Evolutionary conservation across 2,329 filamentous ascomycete genomes (phyloP).

Genomic region (Ceratocystis albifundus): DNA sequence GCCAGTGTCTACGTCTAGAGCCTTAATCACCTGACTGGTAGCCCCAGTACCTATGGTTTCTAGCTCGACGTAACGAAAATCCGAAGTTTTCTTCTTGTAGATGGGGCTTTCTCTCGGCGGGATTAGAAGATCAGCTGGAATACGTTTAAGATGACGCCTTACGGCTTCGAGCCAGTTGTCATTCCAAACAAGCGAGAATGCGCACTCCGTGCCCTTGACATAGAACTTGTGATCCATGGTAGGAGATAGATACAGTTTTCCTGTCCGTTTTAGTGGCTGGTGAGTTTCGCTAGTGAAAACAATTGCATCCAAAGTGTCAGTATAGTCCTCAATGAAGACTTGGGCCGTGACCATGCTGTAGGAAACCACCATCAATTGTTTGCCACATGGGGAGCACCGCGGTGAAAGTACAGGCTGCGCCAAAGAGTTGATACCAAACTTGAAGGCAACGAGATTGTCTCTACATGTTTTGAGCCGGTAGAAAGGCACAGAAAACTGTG

Average conservation of each 20-base stretch:
- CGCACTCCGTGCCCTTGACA: background rate
- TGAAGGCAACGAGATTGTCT: no score
- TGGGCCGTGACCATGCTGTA: background rate
- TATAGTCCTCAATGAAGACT: background rate
- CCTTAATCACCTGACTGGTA: background rate
- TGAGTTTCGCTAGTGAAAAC: slow-evolving; percentile 5
- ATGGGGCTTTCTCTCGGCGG: background rate
- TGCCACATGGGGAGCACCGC: background rate
- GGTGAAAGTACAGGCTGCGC: background rate
- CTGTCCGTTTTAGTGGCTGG: background rate
- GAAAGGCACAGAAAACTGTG: no score
- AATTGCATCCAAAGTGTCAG: background rate
- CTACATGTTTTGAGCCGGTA: no score
- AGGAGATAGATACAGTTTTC: background rate
- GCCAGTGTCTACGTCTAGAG: slow-evolving; percentile 10
- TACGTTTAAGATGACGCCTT: background rate
- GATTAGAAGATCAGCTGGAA: background rate
- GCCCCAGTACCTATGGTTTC: background rate
- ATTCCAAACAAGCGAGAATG: background rate
- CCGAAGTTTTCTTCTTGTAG: background rate
- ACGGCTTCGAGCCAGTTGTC: background rate
- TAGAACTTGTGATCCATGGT: background rate
- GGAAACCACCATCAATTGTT: background rate
- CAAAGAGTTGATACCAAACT: no score
- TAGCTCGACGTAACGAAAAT: background rate